Conservation (phyloP, 2,329 filamentous ascomycete genomes). For the Paraphoma chrysanthemicola region DNA sequence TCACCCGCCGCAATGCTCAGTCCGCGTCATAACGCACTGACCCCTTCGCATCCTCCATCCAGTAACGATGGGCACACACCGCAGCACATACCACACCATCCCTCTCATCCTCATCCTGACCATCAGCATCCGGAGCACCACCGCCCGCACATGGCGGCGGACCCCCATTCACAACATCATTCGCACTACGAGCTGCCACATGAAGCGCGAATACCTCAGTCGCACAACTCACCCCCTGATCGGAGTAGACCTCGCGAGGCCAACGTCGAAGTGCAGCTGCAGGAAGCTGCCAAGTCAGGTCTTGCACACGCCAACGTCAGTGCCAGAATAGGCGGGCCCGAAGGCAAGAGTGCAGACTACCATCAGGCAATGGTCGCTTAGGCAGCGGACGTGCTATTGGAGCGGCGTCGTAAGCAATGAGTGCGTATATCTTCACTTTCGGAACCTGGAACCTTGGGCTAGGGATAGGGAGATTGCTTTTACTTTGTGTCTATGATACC, state of each 20-base stretch:
- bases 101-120: slow-evolving; percentile 9
- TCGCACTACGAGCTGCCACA: slow-evolving; percentile 17
- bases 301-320: slow-evolving; percentile 36
- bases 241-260: slow-evolving; percentile 27
- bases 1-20: slow-evolving; percentile 36
- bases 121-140: neutral
- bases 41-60: slow-evolving; percentile 10
- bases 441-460: no score
- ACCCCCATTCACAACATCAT: slow-evolving; percentile 3
- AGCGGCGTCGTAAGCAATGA: neutral
- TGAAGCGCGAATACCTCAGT: slow-evolving; percentile 21
- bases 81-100: slow-evolving; percentile 15
- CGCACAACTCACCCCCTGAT: slow-evolving; percentile 32
- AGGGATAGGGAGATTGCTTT: no score
- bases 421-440: no score
- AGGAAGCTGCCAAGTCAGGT: slow-evolving; percentile 42
- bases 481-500: neutral
- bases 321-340: slow-evolving; percentile 19
- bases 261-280: slow-evolving; percentile 37
- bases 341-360: slow-evolving; percentile 27
- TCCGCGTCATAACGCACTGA: slow-evolving; percentile 16
- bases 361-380: slow-evolving; percentile 36
- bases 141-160: neutral
- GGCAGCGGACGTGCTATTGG: neutral
- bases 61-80: slow-evolving; percentile 28